Conservation (phyloP, 2,329 filamentous ascomycete species). For the Calcarisporium arbuscula region DNA sequence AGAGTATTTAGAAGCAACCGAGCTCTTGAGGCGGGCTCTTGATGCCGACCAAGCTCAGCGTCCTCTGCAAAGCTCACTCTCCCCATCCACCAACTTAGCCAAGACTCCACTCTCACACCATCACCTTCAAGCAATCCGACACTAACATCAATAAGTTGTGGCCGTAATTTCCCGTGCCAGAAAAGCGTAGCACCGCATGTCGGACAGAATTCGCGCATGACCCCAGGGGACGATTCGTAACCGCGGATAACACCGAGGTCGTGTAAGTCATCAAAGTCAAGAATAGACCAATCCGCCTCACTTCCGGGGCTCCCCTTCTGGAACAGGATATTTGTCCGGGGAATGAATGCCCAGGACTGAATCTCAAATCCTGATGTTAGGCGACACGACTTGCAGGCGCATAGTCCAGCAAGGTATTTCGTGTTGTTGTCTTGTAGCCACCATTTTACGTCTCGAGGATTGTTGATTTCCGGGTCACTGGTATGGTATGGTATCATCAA, state of each 20-base stretch:
- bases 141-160: conserved; percentile 57
- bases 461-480: conserved; percentile 26
- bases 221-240: conserved; percentile 48
- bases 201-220: conserved; percentile 55
- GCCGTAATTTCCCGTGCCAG: conserved; percentile 48
- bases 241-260: conserved; percentile 37
- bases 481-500: conserved; percentile 42
- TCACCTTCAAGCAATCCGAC: conserved; percentile 48
- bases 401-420: conserved; percentile 54
- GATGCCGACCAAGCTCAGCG: neutral
- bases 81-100: conserved; percentile 56
- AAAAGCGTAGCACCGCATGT: conserved; percentile 59
- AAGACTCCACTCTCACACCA: conserved; percentile 49
- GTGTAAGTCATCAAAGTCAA: conserved; percentile 29
- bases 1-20: no score
- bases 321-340: conserved; percentile 49
- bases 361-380: conserved; percentile 55
- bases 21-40: no score
- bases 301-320: conserved; percentile 13
- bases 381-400: conserved; percentile 57
- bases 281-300: conserved; percentile 5
- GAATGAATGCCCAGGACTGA: conserved; percentile 60
- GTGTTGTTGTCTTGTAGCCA: conserved; percentile 44
- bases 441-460: conserved; percentile 48
- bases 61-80: conserved; percentile 57